phyloP scores from a whole-genome alignment of 331 rosid genomes.

The Pyrus hybrid region DNA sequence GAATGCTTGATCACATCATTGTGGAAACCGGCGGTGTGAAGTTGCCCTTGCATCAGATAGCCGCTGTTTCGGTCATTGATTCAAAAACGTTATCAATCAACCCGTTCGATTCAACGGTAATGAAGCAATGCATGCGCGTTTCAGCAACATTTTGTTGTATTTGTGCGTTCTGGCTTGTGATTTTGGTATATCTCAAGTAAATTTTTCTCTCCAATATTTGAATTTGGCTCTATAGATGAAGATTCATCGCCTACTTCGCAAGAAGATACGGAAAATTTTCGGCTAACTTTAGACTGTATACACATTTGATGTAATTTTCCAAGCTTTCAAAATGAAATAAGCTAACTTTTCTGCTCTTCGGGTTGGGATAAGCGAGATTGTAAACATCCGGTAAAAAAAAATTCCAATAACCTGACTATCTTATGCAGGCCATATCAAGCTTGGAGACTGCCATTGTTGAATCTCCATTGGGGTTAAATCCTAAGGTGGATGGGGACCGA shows the following conservation, averaged over 20 bases:
- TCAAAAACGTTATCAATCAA: constrained; percentile 74
- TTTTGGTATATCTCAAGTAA: background rate
- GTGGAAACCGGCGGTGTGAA: constrained; percentile 75
- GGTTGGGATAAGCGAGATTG: background rate
- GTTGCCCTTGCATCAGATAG: constrained; percentile 72
- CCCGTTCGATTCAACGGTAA: constrained; percentile 81
- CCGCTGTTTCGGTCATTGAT: constrained; percentile 81
- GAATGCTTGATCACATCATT: constrained; percentile 93
- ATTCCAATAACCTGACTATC: background rate
- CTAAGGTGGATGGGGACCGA: constrained; percentile 75
- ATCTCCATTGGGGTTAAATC: constrained; percentile 83
- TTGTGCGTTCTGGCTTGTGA: background rate
- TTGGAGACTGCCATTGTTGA: constrained; percentile 79
- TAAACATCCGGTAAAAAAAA: background rate
- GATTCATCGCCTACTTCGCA: too few species aligned
- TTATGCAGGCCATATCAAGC: constrained; percentile 56
- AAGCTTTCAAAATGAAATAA: too few species aligned
- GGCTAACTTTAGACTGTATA: too few species aligned
- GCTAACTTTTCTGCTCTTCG: background rate
- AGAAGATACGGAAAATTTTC: too few species aligned
- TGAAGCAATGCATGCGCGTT: background rate
- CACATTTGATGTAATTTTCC: too few species aligned
- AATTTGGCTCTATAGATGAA: too few species aligned
- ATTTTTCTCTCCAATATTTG: background rate
- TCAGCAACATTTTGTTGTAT: background rate